Conservation (phyloP, 257 asterid genomes). For the Rehmannia glutinosa region DNA sequence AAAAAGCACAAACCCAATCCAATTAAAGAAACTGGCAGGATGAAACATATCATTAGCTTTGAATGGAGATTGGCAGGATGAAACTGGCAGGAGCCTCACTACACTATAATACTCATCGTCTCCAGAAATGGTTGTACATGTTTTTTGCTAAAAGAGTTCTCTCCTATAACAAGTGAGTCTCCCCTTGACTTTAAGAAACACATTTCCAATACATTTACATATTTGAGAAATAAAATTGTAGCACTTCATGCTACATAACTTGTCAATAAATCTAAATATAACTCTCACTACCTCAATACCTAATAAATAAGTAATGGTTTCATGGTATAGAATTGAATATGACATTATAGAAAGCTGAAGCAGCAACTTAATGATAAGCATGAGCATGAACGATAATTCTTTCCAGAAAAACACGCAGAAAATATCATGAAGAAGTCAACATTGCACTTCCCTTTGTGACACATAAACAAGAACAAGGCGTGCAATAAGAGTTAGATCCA, state of each 20-base stretch:
- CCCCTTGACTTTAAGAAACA: background rate
- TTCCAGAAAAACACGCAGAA: background rate
- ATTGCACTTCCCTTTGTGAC: background rate
- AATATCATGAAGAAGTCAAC: background rate
- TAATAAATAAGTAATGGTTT: background rate
- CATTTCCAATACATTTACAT: background rate
- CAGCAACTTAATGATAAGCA: background rate
- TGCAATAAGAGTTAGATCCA: background rate
- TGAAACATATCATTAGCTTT: background rate
- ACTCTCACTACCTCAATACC: background rate
- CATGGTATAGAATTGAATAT: background rate
- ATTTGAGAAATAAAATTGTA: background rate
- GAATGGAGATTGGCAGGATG: background rate
- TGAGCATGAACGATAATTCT: background rate
- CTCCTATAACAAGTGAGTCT: background rate
- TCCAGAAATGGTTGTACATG: background rate
- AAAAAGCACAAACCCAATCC: background rate
- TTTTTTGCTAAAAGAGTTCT: background rate
- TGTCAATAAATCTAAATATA: background rate
- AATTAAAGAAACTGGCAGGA: background rate
- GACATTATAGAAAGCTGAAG: slow-evolving; percentile 5
- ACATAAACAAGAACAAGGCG: background rate
- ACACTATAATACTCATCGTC: background rate
- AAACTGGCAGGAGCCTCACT: background rate
- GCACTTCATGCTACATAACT: background rate